phyloP scores from a whole-genome alignment of 352 stramenopile genomes.

The Globisporangium uncinulatum region DNA sequence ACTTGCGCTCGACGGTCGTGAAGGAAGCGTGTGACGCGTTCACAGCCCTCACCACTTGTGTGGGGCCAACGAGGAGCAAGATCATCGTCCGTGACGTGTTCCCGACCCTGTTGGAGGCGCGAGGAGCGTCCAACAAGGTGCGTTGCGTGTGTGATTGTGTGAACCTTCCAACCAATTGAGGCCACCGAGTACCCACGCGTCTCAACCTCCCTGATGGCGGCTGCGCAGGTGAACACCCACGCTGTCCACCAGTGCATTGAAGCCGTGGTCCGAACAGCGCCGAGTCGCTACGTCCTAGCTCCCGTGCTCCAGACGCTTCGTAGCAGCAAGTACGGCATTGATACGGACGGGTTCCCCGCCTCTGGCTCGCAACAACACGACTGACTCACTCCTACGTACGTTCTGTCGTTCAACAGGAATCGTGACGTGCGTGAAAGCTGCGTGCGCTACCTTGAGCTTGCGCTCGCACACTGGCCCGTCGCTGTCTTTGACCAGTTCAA shows the following conservation, averaged over 20 bases:
- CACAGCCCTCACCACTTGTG: slow-evolving; percentile 23
- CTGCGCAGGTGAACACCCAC: slow-evolving; percentile 32
- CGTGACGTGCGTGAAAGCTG: slow-evolving; percentile 59
- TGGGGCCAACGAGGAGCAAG: slow-evolving; percentile 38
- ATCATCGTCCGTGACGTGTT: slow-evolving; percentile 58
- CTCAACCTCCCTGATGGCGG: background rate
- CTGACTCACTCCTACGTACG: background rate
- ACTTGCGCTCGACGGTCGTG: slow-evolving; percentile 56
- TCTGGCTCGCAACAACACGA: no score
- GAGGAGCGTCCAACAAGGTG: slow-evolving; percentile 54
- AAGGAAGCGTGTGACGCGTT: slow-evolving; percentile 58
- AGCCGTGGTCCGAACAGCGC: slow-evolving; percentile 30
- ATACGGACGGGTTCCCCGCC: background rate
- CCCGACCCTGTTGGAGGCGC: slow-evolving; percentile 45
- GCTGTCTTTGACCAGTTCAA: slow-evolving; percentile 39
- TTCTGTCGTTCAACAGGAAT: slow-evolving; percentile 25
- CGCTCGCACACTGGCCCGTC: slow-evolving; percentile 31
- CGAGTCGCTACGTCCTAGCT: slow-evolving; percentile 42
- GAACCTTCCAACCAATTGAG: no score
- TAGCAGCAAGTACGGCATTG: slow-evolving; percentile 38
- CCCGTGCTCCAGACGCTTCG: slow-evolving; percentile 37
- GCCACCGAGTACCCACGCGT: no score
- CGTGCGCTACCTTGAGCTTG: slow-evolving; percentile 40
- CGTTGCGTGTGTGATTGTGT: background rate
- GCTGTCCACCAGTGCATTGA: slow-evolving; percentile 52